phyloP scores from a whole-genome alignment of 768 basidiomycete genomes.

The Hypholoma fasciculare region DNA sequence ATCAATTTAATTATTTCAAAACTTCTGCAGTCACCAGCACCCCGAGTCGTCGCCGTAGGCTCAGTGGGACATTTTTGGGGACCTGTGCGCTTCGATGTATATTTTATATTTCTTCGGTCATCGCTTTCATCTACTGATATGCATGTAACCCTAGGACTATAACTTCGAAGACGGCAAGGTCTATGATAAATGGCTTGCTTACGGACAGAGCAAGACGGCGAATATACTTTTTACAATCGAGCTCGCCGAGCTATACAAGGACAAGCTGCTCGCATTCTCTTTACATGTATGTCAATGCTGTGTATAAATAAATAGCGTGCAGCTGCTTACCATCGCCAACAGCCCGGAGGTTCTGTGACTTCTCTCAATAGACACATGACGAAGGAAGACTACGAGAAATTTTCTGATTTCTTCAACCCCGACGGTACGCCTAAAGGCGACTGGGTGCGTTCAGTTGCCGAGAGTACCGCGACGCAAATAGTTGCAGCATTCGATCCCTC shows the following conservation, averaged over 20 bases:
- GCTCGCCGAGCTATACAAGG: constrained; percentile 3
- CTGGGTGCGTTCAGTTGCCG: background rate
- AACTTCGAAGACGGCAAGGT: background rate
- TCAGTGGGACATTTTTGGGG: background rate
- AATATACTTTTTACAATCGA: background rate
- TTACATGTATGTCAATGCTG: background rate
- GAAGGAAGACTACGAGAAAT: background rate
- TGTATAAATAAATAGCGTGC: no score
- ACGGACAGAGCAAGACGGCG: constrained; percentile 1
- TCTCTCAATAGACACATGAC: background rate
- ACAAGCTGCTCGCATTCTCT: background rate
- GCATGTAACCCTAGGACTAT: background rate
- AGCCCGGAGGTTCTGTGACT: background rate
- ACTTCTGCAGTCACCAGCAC: background rate
- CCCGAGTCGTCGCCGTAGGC: background rate
- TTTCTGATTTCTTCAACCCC: background rate
- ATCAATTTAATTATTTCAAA: background rate
- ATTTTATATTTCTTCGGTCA: background rate
- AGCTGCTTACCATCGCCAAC: background rate
- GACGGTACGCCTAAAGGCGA: background rate
- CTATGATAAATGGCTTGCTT: background rate
- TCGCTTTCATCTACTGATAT: background rate
- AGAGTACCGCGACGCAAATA: background rate
- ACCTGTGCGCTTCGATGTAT: background rate
- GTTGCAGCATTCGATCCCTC: background rate